Evolutionary conservation across 176 grass and related monocot species (phyloP), one percentile per base, ranked within the genome.

Genomic region (Rhynchospora tenuis): DNA sequence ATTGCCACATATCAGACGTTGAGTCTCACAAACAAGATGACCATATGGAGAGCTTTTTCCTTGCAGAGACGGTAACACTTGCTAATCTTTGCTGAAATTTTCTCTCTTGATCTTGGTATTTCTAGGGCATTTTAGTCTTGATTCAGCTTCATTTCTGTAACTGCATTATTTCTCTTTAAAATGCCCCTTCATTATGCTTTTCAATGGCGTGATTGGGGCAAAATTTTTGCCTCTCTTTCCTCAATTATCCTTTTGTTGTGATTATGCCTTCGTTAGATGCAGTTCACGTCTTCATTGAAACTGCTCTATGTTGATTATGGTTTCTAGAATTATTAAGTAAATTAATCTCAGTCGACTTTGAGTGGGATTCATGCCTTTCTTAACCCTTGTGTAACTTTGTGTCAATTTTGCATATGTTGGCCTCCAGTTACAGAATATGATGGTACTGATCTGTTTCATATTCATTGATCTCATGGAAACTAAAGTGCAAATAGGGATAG

Each of bases 11-110:
- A 88, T 85, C 90, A 87, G 95, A 98, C 62, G 95, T 98, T 38
- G 95, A 98, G 88, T 91, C 89, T 46, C 95, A 98, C 82, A 84
- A 94, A 81, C 87, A 98, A 85, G 92, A 98, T 88, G 95, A 98
- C 46, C 95, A 98, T 85, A 94, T 98, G 95, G 95, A 98, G 89
- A 98, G 95, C 91, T 98, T 98, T 87, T 98, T 98, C 73, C 95
- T 98, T 86, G 90, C 92, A 54, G 95, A 98, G 88, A 98, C 95
- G 13, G 95, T 89, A 87, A 89, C 83, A 29, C 85, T 76, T 23
- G 52, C 31, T 45, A 63, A 48, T 78, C 9, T 42, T 61, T 80
- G 19, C 44, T 42, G 16, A 78, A 5, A 31, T 7, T 20, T 17
- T 23, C 3, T 81, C 17, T 59, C 10, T 62, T 81, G 7, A 62